phyloP scores from a whole-genome alignment of 768 basidiomycete genomes.

The Tubosaeta brunneosetosa region DNA sequence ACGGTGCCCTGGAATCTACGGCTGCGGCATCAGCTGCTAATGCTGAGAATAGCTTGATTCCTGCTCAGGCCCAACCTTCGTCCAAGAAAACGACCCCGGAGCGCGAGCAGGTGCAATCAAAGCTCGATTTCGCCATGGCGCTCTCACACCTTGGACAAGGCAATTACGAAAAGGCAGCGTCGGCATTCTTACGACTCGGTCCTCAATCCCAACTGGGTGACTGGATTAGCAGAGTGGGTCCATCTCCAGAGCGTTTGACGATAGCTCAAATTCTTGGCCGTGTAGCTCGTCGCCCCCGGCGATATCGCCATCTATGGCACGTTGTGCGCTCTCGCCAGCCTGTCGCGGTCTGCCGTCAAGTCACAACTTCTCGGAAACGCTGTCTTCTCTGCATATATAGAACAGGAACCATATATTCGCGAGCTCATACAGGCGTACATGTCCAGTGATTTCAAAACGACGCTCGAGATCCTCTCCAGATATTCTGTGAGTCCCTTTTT shows the following conservation, averaged over 20 bases:
- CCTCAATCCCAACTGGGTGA: conserved; percentile 62
- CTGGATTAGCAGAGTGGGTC: conserved; percentile 66
- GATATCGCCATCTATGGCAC: conserved; percentile 89
- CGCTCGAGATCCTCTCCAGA: conserved; percentile 66
- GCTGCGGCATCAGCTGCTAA: conserved; percentile 32
- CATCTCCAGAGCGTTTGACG: background rate
- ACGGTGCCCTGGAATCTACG: conserved; percentile 75
- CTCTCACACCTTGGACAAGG: conserved; percentile 68
- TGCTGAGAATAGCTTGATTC: conserved; percentile 14
- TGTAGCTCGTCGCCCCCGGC: conserved; percentile 61
- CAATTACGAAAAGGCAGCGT: conserved; percentile 78
- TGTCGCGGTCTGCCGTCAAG: conserved; percentile 68
- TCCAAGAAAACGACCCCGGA: conserved; percentile 47
- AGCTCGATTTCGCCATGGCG: conserved; percentile 78
- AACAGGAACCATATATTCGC: conserved; percentile 81
- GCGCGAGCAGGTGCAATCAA: conserved; percentile 65
- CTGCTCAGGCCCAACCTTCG: conserved; percentile 16
- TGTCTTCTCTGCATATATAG: conserved; percentile 70
- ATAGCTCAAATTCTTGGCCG: background rate
- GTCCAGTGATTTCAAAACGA: conserved; percentile 79
- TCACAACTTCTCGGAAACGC: conserved; percentile 62
- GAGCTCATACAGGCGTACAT: conserved; percentile 86
- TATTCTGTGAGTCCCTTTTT: conserved; percentile 51
- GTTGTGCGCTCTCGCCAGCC: conserved; percentile 76
- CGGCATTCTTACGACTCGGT: conserved; percentile 64